These are phyloP conservation scores for Aspergillus baeticus DNA, from an alignment of 495 filamentous ascomycete species.

Conservation along the genomic window DNA sequence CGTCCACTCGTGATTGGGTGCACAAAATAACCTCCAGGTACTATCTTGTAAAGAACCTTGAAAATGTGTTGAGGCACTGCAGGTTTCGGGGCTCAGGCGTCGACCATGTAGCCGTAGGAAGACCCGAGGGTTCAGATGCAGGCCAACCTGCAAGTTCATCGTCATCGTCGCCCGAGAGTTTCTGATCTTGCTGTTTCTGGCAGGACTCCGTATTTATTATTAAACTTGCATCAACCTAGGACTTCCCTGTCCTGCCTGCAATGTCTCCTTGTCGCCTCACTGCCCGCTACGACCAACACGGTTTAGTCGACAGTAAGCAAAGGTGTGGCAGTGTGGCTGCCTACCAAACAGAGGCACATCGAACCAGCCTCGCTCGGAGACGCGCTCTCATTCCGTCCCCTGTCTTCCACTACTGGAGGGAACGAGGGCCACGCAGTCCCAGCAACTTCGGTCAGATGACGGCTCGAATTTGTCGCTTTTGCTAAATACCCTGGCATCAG, in stretches of 20 bases:
- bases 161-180: background rate
- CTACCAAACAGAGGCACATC: slow-evolving; percentile 16
- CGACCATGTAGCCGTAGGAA: background rate
- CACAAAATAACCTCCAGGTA: background rate
- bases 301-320: slow-evolving; percentile 7
- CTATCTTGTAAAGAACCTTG: background rate
- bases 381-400: slow-evolving; percentile 25
- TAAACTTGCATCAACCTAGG: background rate
- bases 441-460: slow-evolving; percentile 16
- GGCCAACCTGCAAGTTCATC: background rate
- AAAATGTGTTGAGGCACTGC: slow-evolving; percentile 6
- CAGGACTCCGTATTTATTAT: too few relatives aligned
- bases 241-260: background rate
- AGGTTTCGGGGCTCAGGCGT: background rate
- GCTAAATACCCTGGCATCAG: too few relatives aligned
- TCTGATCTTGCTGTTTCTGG: background rate
- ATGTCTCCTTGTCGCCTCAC: background rate
- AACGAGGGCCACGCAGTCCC: background rate
- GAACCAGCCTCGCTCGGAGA: slow-evolving; percentile 31
- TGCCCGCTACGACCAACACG: background rate
- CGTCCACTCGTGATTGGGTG: background rate
- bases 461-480: background rate
- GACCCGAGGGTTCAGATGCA: slow-evolving; percentile 1
- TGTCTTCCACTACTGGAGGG: background rate
- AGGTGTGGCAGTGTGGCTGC: slow-evolving; percentile 18